Percentiles rank a stretch among this genome's conserved stretches.
Evolutionary conservation across 176 grass and related monocot genomes (phyloP).

Genomic region (Eragrostis curvula): DNA sequence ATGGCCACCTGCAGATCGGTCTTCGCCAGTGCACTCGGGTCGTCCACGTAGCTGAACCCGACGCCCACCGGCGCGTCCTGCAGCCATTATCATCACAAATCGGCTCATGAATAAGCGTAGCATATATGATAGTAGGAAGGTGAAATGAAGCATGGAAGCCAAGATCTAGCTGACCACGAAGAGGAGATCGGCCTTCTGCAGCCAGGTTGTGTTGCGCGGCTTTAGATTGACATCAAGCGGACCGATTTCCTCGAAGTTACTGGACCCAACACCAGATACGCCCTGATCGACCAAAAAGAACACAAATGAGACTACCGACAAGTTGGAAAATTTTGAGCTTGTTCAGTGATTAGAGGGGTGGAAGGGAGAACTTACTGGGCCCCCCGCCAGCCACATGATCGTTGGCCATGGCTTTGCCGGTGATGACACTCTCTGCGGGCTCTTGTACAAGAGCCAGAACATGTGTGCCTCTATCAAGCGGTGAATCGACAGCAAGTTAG

Average conservation of each 20-base stretch:
- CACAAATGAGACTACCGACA: too few relatives aligned
- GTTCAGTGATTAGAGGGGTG: too few relatives aligned
- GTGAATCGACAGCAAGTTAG: too few relatives aligned
- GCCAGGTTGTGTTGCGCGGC: conserved; percentile 70
- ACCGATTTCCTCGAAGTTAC: conserved; percentile 79
- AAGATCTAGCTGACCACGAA: neutral
- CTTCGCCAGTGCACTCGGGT: conserved; percentile 46
- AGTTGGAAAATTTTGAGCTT: too few relatives aligned
- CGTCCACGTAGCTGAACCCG: conserved; percentile 66
- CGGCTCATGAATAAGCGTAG: too few relatives aligned
- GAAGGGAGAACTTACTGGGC: too few relatives aligned
- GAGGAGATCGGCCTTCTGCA: conserved; percentile 76
- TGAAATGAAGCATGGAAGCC: neutral
- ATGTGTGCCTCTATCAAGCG: too few relatives aligned
- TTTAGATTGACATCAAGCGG: conserved; percentile 65
- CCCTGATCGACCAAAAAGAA: conserved; percentile 41
- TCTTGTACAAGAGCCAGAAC: too few relatives aligned
- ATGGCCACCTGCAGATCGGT: conserved; percentile 51
- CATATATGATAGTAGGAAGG: neutral
- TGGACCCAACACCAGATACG: conserved; percentile 53
- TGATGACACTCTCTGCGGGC: too few relatives aligned
- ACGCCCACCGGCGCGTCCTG: conserved; percentile 77
- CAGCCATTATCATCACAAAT: neutral
- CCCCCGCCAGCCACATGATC: too few relatives aligned
- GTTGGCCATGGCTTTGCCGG: too few relatives aligned